Conservation (phyloP, 805 yeast genomes). For the Candida dajiaensis region DNA sequence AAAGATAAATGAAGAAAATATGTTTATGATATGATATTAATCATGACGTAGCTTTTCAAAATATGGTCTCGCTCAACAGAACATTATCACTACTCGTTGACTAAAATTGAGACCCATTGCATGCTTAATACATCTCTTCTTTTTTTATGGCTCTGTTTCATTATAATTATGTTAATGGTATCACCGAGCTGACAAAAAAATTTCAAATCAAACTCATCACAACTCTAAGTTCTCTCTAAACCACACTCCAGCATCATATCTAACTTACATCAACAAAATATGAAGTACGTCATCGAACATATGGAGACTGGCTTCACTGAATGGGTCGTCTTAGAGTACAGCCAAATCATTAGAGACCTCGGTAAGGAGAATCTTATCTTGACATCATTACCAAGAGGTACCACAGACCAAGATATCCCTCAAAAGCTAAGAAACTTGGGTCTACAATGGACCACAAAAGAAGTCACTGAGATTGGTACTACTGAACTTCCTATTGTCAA, state of each 20-base stretch:
- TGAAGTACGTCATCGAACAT: constrained; percentile 94
- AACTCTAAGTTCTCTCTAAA: too few species aligned
- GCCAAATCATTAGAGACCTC: constrained; percentile 75
- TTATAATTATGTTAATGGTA: not conserved
- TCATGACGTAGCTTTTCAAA: not conserved
- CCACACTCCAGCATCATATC: not conserved
- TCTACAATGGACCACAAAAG: constrained; percentile 77
- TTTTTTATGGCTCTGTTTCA: too few species aligned
- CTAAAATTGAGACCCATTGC: too few species aligned
- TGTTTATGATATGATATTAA: not conserved
- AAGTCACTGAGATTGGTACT: constrained; percentile 42
- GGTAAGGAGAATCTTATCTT: constrained; percentile 71
- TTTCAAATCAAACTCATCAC: not conserved
- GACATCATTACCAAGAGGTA: constrained; percentile 65
- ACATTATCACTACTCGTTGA: too few species aligned
- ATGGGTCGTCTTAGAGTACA: constrained; percentile 89
- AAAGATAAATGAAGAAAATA: not conserved
- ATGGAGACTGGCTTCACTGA: constrained; percentile 97
- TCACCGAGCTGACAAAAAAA: not conserved
- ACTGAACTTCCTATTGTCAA: constrained; percentile 36
- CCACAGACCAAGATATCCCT: constrained; percentile 64
- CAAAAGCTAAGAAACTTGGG: constrained; percentile 50
- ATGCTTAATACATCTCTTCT: too few species aligned
- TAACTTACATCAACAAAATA: constrained; percentile 20
- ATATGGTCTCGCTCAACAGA: not conserved